Percentiles rank a stretch among this genome's conserved stretches.
Evolutionary conservation across 306 rosid genomes (phyloP).

Genomic region (Quercus glauca): DNA sequence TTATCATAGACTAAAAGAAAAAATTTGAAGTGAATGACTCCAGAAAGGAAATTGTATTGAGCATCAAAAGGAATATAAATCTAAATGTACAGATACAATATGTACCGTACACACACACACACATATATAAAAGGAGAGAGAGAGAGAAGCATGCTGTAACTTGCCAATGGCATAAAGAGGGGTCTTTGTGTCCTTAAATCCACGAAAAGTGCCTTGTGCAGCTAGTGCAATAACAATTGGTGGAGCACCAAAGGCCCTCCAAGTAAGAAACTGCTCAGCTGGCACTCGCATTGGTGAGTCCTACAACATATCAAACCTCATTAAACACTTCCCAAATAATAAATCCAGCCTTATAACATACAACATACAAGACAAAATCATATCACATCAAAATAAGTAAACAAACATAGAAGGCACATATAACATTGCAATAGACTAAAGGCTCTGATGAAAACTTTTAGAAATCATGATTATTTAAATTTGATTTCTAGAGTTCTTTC

Average conservation of each 20-base stretch:
- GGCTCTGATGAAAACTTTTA: background rate
- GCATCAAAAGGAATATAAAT: background rate
- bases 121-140: background rate
- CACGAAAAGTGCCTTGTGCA: slow-evolving; percentile 95
- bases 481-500: background rate
- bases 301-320: slow-evolving; percentile 38
- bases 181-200: slow-evolving; percentile 85
- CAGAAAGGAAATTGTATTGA: too few species aligned
- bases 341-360: background rate
- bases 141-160: slow-evolving; percentile 26
- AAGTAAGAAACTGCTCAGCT: slow-evolving; percentile 77
- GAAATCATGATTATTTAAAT: background rate
- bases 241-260: slow-evolving; percentile 92
- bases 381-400: slow-evolving; percentile 6
- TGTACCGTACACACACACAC: too few species aligned
- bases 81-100: background rate
- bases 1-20: too few species aligned
- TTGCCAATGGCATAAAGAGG: slow-evolving; percentile 90
- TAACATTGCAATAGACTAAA: background rate
- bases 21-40: too few species aligned
- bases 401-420: slow-evolving; percentile 1
- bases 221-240: slow-evolving; percentile 88
- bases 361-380: slow-evolving; percentile 6
- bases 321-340: background rate
- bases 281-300: slow-evolving; percentile 87